phyloP scores from a whole-genome alignment of 2,329 filamentous ascomycete genomes.

The Trichoderma koningiopsis region DNA sequence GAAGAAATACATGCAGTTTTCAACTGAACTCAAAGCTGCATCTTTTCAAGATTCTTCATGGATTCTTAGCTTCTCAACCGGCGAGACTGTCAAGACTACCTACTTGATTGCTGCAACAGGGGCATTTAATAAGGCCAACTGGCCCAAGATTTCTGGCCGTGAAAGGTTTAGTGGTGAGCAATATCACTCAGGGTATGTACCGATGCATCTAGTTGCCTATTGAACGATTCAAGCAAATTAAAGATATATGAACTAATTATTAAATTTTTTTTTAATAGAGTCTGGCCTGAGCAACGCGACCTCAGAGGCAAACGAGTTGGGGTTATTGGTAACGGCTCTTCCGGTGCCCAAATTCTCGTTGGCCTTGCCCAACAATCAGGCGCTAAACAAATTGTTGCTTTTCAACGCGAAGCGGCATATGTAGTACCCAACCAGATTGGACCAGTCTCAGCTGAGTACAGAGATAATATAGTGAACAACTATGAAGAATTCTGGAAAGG shows the following conservation, averaged over 20 bases:
- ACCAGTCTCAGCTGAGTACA: neutral
- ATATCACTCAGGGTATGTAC: neutral
- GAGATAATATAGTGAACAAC: neutral
- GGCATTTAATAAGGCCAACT: neutral
- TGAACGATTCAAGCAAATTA: too few species aligned
- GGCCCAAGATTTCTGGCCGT: neutral
- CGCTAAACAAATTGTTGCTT: neutral
- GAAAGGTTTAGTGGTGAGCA: neutral
- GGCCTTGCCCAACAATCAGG: neutral
- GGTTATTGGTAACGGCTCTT: neutral
- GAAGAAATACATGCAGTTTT: neutral
- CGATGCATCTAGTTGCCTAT: too few species aligned
- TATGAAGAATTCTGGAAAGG: neutral
- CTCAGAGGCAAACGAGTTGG: neutral
- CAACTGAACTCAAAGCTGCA: neutral
- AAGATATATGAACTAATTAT: neutral
- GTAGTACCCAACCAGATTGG: neutral
- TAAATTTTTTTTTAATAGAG: neutral
- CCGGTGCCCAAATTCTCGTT: neutral
- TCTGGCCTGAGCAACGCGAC: neutral
- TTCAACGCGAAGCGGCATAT: neutral
- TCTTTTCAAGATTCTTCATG: neutral
- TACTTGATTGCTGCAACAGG: neutral
- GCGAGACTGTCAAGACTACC: neutral
- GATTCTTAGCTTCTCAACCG: neutral